These are phyloP conservation scores for Larix kaempferi DNA, from an alignment of 75 land plant species.

Conservation along the genomic window DNA sequence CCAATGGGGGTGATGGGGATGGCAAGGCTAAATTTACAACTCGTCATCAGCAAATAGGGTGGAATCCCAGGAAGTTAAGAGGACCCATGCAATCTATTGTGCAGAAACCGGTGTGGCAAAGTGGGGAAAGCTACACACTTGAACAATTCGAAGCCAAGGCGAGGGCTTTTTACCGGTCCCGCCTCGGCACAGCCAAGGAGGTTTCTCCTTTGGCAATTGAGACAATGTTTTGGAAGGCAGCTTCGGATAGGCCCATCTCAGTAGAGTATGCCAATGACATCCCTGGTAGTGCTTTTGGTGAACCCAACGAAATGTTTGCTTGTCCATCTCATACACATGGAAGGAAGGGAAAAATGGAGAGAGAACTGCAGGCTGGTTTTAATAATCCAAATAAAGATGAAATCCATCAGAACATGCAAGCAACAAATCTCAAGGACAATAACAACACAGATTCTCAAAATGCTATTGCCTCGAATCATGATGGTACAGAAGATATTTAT, in stretches of 20 bases:
- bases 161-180: constrained; percentile 49
- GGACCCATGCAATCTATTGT: constrained; percentile 26
- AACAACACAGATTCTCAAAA: background rate
- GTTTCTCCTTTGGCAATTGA: constrained; percentile 66
- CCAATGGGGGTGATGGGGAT: constrained; percentile 22
- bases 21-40: constrained; percentile 73
- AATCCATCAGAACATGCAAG: background rate
- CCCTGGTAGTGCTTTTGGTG: constrained; percentile 90
- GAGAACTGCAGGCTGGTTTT: background rate
- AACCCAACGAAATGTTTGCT: constrained; percentile 33
- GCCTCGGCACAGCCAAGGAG: constrained; percentile 46
- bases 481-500: background rate
- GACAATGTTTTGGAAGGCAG: constrained; percentile 88
- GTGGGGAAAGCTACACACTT: constrained; percentile 91
- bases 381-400: background rate
- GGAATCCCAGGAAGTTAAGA: constrained; percentile 29
- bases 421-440: constrained; percentile 11
- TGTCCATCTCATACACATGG: constrained; percentile 16
- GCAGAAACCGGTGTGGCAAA: constrained; percentile 94
- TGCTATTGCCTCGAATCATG: background rate
- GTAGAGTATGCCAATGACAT: constrained; percentile 99
- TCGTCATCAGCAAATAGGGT: constrained; percentile 86
- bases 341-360: constrained; percentile 27
- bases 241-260: constrained; percentile 78
- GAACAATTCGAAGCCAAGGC: constrained; percentile 97